Conservation (phyloP, 257 asterid species). For the Jacaranda copaia region DNA sequence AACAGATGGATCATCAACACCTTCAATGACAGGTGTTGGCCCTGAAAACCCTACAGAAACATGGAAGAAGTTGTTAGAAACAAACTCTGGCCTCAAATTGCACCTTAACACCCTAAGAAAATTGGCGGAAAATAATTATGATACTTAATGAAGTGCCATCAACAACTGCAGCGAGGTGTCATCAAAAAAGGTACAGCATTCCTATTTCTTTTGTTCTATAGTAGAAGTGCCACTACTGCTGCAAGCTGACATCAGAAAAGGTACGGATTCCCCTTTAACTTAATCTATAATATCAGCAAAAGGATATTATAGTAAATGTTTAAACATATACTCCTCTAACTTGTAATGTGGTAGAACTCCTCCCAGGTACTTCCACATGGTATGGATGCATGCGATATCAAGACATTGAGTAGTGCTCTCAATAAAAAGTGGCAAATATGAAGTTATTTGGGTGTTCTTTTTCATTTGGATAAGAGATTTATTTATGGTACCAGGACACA, state of each 20-base stretch:
- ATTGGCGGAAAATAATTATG: constrained; percentile 64
- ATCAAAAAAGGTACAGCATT: constrained; percentile 66
- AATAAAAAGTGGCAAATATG: not conserved
- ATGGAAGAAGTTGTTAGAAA: constrained; percentile 86
- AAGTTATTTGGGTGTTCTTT: not conserved
- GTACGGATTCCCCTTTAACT: too few relatives aligned
- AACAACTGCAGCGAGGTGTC: constrained; percentile 67
- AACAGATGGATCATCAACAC: constrained; percentile 96
- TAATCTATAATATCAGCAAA: constrained; percentile 19
- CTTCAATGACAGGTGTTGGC: constrained; percentile 97
- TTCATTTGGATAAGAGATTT: not conserved
- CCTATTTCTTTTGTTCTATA: not conserved
- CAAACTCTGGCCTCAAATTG: constrained; percentile 75
- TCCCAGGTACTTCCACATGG: not conserved
- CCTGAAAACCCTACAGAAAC: constrained; percentile 76
- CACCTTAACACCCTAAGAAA: constrained; percentile 66
- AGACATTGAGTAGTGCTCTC: constrained; percentile 12
- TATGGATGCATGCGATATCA: not conserved
- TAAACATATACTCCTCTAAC: not conserved
- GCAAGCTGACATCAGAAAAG: too few relatives aligned
- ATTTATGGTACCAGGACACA: not conserved
- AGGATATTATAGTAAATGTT: not conserved
- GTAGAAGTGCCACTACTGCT: too few relatives aligned
- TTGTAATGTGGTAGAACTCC: not conserved
- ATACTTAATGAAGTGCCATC: constrained; percentile 61